phyloP scores from a whole-genome alignment of 2,329 filamentous ascomycete genomes.

The Paracoccidioides brasiliensis region DNA sequence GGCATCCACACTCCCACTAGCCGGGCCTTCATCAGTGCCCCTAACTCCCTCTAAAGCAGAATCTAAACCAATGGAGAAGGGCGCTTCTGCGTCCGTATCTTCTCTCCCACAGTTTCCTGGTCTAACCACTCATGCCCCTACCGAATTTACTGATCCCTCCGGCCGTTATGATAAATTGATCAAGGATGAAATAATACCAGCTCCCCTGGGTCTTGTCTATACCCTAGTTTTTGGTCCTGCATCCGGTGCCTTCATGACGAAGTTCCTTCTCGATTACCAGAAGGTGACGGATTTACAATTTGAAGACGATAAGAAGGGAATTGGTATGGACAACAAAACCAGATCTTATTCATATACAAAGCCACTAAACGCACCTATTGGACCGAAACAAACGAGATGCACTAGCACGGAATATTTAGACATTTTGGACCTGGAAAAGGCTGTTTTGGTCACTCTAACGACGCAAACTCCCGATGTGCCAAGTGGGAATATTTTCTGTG shows the following conservation, averaged over 20 bases:
- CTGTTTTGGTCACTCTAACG: slow-evolving; percentile 65
- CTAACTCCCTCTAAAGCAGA: slow-evolving; percentile 19
- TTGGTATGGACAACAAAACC: slow-evolving; percentile 60
- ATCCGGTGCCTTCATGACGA: slow-evolving; percentile 69
- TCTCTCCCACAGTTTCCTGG: slow-evolving; percentile 60
- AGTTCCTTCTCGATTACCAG: slow-evolving; percentile 74
- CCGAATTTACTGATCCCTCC: slow-evolving; percentile 67
- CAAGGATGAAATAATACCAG: slow-evolving; percentile 73
- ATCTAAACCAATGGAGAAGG: slow-evolving; percentile 38
- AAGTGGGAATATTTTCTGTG: slow-evolving; percentile 77
- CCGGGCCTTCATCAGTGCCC: slow-evolving; percentile 24
- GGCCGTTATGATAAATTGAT: slow-evolving; percentile 75
- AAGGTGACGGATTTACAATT: slow-evolving; percentile 81
- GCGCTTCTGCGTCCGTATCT: slow-evolving; percentile 21
- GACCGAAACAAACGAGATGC: slow-evolving; percentile 89
- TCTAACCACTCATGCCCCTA: slow-evolving; percentile 65
- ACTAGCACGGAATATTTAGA: slow-evolving; percentile 79
- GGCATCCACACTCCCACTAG: slow-evolving; percentile 43
- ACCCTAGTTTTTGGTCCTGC: slow-evolving; percentile 71
- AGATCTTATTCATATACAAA: slow-evolving; percentile 83
- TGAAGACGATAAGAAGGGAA: slow-evolving; percentile 65
- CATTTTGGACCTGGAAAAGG: slow-evolving; percentile 71
- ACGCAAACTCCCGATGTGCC: slow-evolving; percentile 93
- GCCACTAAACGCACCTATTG: slow-evolving; percentile 69
- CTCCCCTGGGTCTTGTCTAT: slow-evolving; percentile 85